Evolutionary conservation across 1,284 basidiomycete genomes (phyloP).

Genomic region (Heterobasidion irregulare): DNA sequence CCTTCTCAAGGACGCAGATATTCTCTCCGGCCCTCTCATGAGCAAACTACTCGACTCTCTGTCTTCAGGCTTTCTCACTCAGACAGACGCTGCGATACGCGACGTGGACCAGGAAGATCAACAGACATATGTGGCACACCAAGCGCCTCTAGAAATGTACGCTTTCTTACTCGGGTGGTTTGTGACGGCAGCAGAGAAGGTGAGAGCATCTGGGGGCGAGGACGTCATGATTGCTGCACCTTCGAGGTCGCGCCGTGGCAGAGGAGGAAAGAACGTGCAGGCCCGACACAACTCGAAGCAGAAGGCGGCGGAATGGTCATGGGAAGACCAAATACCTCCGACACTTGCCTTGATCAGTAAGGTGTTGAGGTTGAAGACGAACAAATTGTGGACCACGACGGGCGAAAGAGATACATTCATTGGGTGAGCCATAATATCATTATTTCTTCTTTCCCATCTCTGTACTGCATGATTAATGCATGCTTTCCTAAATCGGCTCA

Average conservation of each 20-base stretch:
- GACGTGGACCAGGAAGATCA: constrained; percentile 69
- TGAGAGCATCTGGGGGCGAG: constrained; percentile 44
- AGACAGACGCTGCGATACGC: constrained; percentile 59
- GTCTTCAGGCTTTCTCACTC: constrained; percentile 58
- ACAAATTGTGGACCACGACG: constrained; percentile 82
- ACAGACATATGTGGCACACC: constrained; percentile 61
- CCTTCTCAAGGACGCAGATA: constrained; percentile 62
- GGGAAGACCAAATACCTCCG: constrained; percentile 70
- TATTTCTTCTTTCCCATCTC: neutral
- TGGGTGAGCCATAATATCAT: constrained; percentile 38
- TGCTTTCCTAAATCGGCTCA: no score
- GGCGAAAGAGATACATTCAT: constrained; percentile 81
- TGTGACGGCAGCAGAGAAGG: constrained; percentile 67
- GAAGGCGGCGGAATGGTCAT: constrained; percentile 54
- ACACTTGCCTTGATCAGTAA: constrained; percentile 66
- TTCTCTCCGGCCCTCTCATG: constrained; percentile 53
- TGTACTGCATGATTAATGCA: neutral
- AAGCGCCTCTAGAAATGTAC: constrained; percentile 76
- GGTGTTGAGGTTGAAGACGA: constrained; percentile 66
- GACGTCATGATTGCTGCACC: constrained; percentile 30
- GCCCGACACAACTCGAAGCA: constrained; percentile 34
- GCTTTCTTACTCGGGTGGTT: constrained; percentile 87
- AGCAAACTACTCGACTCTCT: constrained; percentile 76
- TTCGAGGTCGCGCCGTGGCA: constrained; percentile 44
- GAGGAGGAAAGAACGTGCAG: constrained; percentile 48